Conservation (phyloP, 257 asterid genomes). For the Handroanthus guayacan region DNA sequence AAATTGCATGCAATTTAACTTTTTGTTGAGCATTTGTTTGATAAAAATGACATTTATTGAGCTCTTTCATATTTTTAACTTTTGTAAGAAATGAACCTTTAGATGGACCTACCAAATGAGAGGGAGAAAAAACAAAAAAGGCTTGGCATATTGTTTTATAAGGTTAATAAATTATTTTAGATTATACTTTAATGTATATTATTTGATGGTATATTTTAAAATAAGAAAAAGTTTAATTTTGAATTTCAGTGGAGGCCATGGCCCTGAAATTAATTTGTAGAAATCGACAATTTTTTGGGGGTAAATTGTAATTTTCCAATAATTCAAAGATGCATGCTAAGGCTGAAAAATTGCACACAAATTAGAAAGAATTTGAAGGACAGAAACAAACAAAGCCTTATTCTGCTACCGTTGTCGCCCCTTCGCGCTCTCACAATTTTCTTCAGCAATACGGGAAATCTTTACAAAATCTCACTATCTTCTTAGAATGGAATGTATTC, state of each 20-base stretch:
- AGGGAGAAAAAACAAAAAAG: too few species aligned
- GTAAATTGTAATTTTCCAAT: not conserved
- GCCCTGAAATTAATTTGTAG: not conserved
- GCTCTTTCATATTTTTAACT: not conserved
- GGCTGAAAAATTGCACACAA: not conserved
- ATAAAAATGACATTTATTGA: not conserved
- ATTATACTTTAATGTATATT: not conserved
- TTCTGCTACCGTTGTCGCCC: not conserved
- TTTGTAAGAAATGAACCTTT: too few species aligned
- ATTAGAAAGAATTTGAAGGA: not conserved
- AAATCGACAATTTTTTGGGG: not conserved
- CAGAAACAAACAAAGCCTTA: not conserved
- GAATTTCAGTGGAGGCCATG: not conserved
- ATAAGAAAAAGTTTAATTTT: not conserved
- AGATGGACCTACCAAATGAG: not conserved
- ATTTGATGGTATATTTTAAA: not conserved
- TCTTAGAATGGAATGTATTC: constrained; percentile 11
- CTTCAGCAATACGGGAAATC: not conserved
- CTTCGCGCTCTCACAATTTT: not conserved
- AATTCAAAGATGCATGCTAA: not conserved
- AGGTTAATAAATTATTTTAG: not conserved
- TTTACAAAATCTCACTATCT: not conserved
- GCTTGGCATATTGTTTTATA: not conserved
- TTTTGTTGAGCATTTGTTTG: not conserved
- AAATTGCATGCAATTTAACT: not conserved